Base-by-base conservation (phyloP, 179 eudicot genomes). In the Silene vulgaris region DNA sequence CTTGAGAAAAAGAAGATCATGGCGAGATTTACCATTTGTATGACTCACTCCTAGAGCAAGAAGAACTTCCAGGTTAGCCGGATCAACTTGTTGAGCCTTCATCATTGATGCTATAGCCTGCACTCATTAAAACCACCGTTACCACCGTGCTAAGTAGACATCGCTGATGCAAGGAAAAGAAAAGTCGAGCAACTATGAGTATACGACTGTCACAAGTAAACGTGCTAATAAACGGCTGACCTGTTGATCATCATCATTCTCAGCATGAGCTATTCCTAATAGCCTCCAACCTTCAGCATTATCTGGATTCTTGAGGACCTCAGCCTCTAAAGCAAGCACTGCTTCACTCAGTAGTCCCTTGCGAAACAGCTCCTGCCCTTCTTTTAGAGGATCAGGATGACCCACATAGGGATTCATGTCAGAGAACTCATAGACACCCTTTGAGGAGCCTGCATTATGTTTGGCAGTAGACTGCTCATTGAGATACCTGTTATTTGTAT, bases 81-180 rank as follows among this genome's bases (percentile, higher is more conserved):
- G 92, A 67, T 89, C 93, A 77, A 79, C 87, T 81, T 92, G 90
- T 50, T 95, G 99, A 64, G 99, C 99, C 84, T 83, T 93, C 97
- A 92, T 86, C 99, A 95, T 92, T n/a, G 99, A 85, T 76, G 97
- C 97, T 82, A 95, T 95, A 77, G 97, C 99, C 99, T 95, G 90
- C 19, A 76, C 40, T 72, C 61, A 52, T 66, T 6, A 68, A 69
- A 64, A 50, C 17, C 74, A 40, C 71, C 21, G 60, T 43, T 56
- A 50, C 17, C 74, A 40, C 71, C 21, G 60, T 43, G 76, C 30
- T 45, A 29, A 52, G 48, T 57, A 63, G n/a, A 23, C 5, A 13
- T 9, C 8, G 21, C 14, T 52, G 28, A 54, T 60, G 56, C 65
- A 64, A n/a, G 52, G n/a, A 16, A 35, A 13, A 48, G 14, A 52